Evolutionary conservation across 306 rosid genomes (phyloP).

Genomic region (Sophora flavescens): DNA sequence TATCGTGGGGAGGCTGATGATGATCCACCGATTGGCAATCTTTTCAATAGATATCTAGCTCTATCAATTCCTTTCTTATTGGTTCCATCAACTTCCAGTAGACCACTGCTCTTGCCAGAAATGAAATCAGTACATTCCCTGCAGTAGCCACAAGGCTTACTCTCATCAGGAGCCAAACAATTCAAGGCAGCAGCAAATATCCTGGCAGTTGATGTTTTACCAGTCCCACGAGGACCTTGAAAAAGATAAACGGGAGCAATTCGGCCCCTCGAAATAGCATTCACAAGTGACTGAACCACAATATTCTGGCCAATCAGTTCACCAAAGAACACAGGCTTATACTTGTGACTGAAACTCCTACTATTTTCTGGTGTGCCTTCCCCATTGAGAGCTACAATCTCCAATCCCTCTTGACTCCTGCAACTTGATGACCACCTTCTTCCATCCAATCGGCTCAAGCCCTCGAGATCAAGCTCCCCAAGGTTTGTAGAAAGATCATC

Average conservation of each 20-base stretch:
- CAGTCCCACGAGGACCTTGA: conserved; percentile 98
- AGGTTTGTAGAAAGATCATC: conserved; percentile 90
- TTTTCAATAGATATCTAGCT: conserved; percentile 71
- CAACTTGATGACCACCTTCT: conserved; percentile 97
- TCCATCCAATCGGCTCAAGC: conserved; percentile 94
- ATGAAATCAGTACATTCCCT: conserved; percentile 74
- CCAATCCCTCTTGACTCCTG: conserved; percentile 91
- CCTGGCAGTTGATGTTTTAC: conserved; percentile 91
- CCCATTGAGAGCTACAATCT: conserved; percentile 77
- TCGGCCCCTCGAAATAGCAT: conserved; percentile 79
- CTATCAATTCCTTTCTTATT: conserved; percentile 85
- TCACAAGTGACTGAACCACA: conserved; percentile 90
- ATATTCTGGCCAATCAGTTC: conserved; percentile 94
- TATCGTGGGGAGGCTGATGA: conserved; percentile 62
- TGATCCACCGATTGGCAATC: conserved; percentile 56
- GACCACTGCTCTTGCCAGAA: conserved; percentile 74
- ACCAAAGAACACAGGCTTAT: conserved; percentile 80
- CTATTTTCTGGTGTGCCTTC: conserved; percentile 75
- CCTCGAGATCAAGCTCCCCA: conserved; percentile 99
- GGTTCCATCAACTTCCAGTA: conserved; percentile 87
- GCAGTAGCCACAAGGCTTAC: conserved; percentile 94
- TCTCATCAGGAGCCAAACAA: conserved; percentile 76
- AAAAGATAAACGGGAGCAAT: conserved; percentile 98
- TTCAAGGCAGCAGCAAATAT: conserved; percentile 91
- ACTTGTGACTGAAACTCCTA: conserved; percentile 80